Percentiles rank a stretch among this genome's conserved stretches.
Conservation (phyloP, 2,329 filamentous ascomycete species). For the Davidsoniella australis region DNA sequence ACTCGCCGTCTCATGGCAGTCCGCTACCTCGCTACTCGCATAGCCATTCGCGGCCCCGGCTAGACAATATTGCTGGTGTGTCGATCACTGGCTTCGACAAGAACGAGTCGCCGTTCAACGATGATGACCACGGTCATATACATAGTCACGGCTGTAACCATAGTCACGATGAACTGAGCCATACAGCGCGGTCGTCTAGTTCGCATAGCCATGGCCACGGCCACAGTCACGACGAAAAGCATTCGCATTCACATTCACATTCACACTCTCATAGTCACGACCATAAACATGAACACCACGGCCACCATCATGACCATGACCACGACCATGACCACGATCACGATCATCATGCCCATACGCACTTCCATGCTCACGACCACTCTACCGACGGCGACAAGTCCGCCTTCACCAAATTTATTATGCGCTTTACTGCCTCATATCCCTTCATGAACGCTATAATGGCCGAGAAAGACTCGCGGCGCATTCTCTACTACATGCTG, state of each 20-base stretch:
- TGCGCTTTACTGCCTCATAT: conserved; percentile 51
- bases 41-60: neutral
- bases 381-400: conserved; percentile 26
- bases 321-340: conserved; percentile 16
- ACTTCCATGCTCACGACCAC: conserved; percentile 17
- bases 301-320: conserved; percentile 18
- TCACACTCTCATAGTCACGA: conserved; percentile 18
- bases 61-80: neutral
- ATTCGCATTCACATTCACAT: conserved; percentile 11
- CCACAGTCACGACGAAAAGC: neutral
- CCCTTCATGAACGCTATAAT: conserved; percentile 75
- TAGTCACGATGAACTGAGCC: conserved; percentile 14
- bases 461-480: conserved; percentile 76
- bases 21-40: neutral
- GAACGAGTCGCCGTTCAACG: neutral
- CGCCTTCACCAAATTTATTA: conserved; percentile 51
- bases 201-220: conserved; percentile 15
- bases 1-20: neutral
- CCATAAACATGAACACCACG: conserved; percentile 17
- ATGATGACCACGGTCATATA: conserved; percentile 13
- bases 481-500: conserved; percentile 96
- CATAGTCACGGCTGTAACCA: conserved; percentile 15
- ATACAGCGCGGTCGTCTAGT: neutral
- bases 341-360: conserved; percentile 16
- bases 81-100: neutral